Percentiles rank a stretch among this genome's conserved stretches.
Conservation (phyloP, 2,329 filamentous ascomycete genomes). For the Exophiala bonariae region DNA sequence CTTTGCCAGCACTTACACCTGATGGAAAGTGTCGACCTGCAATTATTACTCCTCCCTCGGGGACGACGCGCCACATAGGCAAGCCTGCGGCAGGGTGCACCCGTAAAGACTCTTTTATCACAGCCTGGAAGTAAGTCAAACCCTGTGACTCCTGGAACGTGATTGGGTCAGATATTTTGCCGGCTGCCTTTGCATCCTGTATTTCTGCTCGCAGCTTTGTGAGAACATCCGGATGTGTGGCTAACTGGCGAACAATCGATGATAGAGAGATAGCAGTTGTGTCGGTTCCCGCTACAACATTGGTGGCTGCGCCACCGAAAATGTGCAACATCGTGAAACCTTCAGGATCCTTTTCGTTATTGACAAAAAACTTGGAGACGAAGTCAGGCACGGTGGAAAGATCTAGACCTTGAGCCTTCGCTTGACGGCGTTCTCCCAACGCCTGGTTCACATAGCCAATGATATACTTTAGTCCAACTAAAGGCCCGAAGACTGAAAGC, state of each 20-base stretch:
- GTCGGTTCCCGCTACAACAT: slow-evolving; percentile 66
- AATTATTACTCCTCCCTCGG: slow-evolving; percentile 45
- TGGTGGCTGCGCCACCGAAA: no score
- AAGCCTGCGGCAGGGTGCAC: slow-evolving; percentile 73
- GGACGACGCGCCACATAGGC: slow-evolving; percentile 67
- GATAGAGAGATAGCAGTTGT: slow-evolving; percentile 74
- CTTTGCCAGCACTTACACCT: slow-evolving; percentile 29
- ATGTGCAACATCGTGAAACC: slow-evolving; percentile 37
- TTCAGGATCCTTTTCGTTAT: slow-evolving; percentile 22
- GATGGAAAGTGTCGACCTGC: slow-evolving; percentile 41
- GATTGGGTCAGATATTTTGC: no score
- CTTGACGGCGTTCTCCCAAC: no score
- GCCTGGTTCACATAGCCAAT: no score
- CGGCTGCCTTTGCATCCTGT: no score
- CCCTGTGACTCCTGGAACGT: slow-evolving; percentile 64
- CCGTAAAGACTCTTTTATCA: slow-evolving; percentile 75
- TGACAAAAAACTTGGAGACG: slow-evolving; percentile 42
- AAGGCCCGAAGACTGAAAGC: no score
- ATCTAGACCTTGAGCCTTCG: no score
- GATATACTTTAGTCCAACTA: no score
- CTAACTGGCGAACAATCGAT: no score
- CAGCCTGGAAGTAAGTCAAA: slow-evolving; percentile 73
- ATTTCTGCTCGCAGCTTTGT: slow-evolving; percentile 44
- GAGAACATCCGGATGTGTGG: slow-evolving; percentile 72
- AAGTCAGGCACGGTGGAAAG: no score